Base-by-base conservation (phyloP, 352 stramenopile genomes). In the Pythium phragmiticola region DNA sequence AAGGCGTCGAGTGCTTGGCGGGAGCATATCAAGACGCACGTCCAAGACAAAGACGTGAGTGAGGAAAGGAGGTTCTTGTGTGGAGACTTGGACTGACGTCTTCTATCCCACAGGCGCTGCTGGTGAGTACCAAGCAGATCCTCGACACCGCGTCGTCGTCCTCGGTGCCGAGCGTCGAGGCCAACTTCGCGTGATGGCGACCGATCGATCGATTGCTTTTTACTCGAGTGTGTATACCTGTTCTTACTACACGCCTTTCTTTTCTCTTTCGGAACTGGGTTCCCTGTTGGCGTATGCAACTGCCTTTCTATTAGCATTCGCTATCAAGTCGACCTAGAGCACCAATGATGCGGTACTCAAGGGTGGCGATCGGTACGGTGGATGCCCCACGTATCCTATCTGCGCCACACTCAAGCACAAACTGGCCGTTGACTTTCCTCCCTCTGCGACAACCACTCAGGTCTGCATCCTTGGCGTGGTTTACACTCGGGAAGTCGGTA, bases 1-100 rank as follows among this genome's bases (percentile, higher is more conserved):
- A 73, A 76, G 48, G 78, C 75, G 28, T 65, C 73, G 7, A 70
- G 66, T 4, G 65, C 84, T n/a, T 88, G 76, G 78, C 76, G 77
- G 19, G 73, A 86, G 21, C 72, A 80, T 51, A 58, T 83, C 57
- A 88, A 82, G 60, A 64, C 71, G 0, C 75, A 76, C 14, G 52
- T 61, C 26, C 51, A 56, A 5, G 75, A 80, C 46, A 58, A 70
- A 37, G 57, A 83, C 54, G 73, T 80, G 21, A 36, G 56, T 47
- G 11, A 5, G 11, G 14, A 4, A 30, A 30, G 4, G 4, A 30
- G 26, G 26, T 12, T 39, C 14, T 14, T 53, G 2, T 7, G 47
- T 33, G n/a, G 23, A 23, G 17, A 28, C n/a, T 46, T 19, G 2
- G 17, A 46, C 39, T 46, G 39, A 46, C 3, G 34, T 39, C 2